These are phyloP conservation scores for Lactarius deliciosus DNA, from an alignment of 768 basidiomycete genomes.

Conservation along the genomic window DNA sequence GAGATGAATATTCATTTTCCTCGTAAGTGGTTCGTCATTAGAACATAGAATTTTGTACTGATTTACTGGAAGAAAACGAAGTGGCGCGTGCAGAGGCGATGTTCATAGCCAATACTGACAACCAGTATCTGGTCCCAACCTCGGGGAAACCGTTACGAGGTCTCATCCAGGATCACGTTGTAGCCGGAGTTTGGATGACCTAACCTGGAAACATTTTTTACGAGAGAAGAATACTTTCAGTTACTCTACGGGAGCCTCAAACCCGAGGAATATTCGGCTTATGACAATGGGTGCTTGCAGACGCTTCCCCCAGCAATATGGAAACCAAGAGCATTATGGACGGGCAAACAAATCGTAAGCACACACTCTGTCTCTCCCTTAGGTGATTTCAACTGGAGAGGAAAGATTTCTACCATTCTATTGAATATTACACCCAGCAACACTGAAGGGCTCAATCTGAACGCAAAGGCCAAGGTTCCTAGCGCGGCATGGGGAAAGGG, in stretches of 20 bases:
- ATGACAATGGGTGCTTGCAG: constrained; percentile 57
- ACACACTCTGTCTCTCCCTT: not conserved
- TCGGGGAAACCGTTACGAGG: constrained; percentile 97
- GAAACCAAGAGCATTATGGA: constrained; percentile 92
- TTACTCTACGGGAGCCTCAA: constrained; percentile 91
- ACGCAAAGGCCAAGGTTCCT: constrained; percentile 86
- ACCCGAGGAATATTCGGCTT: constrained; percentile 73
- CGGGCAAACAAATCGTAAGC: constrained; percentile 93
- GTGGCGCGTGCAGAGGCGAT: constrained; percentile 92
- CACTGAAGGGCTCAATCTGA: constrained; percentile 79
- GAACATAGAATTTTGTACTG: constrained; percentile 5
- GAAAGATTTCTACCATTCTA: constrained; percentile 89
- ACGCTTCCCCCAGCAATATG: constrained; percentile 91
- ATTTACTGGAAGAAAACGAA: constrained; percentile 69
- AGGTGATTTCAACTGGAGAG: not conserved
- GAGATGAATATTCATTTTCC: constrained; percentile 99
- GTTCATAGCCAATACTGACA: constrained; percentile 95
- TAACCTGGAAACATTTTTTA: constrained; percentile 90
- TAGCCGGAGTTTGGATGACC: constrained; percentile 99
- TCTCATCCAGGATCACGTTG: constrained; percentile 97
- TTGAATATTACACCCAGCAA: constrained; percentile 84
- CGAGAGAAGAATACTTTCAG: constrained; percentile 94
- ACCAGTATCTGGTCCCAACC: constrained; percentile 98
- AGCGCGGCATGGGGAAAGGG: constrained; percentile 81
- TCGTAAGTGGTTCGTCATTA: constrained; percentile 52